phyloP scores from a whole-genome alignment of 176 grass and related monocot species.

The Canna indica region DNA sequence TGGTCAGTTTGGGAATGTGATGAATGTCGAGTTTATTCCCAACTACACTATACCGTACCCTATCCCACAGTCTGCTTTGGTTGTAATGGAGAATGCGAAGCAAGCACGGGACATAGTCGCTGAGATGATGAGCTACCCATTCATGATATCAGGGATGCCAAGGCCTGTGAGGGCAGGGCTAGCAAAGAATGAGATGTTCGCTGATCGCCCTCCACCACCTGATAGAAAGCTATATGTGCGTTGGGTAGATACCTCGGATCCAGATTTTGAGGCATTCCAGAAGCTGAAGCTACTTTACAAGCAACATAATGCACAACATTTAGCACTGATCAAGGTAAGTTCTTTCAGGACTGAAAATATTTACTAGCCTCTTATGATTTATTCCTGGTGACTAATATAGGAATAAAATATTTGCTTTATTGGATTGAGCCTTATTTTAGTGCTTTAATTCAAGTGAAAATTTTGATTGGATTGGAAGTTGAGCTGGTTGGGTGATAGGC shows the following conservation, averaged over 20 bases:
- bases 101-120: constrained; percentile 31
- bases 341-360: not conserved
- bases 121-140: constrained; percentile 50
- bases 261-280: constrained; percentile 32
- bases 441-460: not conserved
- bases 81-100: constrained; percentile 59
- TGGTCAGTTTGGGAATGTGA: constrained; percentile 39
- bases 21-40: constrained; percentile 37
- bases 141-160: constrained; percentile 76
- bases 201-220: constrained; percentile 32
- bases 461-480: not conserved
- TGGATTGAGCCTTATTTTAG: not conserved
- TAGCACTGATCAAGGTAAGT: constrained; percentile 68
- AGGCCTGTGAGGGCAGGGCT: constrained; percentile 42
- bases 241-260: constrained; percentile 28
- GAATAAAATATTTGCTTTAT: not conserved
- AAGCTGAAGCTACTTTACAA: constrained; percentile 26
- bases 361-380: not conserved
- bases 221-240: constrained; percentile 29
- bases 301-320: constrained; percentile 44
- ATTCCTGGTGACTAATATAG: no score
- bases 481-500: no score
- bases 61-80: constrained; percentile 39
- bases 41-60: constrained; percentile 46
- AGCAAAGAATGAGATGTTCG: constrained; percentile 58